These are phyloP conservation scores for Trichoderma asperellum DNA, from an alignment of 2,329 filamentous ascomycete genomes.

Conservation along the genomic window DNA sequence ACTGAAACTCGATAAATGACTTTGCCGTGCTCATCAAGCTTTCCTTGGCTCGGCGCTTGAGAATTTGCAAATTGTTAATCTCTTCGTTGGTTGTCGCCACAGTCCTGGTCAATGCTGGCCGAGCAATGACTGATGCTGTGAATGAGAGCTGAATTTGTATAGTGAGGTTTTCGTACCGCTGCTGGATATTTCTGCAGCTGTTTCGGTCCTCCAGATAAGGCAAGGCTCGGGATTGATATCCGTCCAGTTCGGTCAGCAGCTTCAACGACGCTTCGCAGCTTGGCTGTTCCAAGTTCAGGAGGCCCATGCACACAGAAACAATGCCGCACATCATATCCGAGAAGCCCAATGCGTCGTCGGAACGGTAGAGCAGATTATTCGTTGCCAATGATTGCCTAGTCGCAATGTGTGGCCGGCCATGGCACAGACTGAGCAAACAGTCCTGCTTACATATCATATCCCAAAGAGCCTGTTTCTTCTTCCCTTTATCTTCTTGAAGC, in stretches of 20 bases:
- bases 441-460: constrained; percentile 20
- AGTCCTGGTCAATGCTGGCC: constrained; percentile 5
- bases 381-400: constrained; percentile 5
- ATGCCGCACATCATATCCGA: constrained; percentile 1
- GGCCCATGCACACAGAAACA: not conserved
- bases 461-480: constrained; percentile 14
- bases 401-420: constrained; percentile 20
- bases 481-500: not conserved
- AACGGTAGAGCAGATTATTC: not conserved
- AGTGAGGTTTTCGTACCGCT: constrained; percentile 17
- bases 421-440: constrained; percentile 20
- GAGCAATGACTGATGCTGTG: constrained; percentile 3
- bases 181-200: constrained; percentile 19
- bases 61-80: not conserved
- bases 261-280: constrained; percentile 1
- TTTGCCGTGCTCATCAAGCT: constrained; percentile 19
- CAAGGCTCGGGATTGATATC: constrained; percentile 9
- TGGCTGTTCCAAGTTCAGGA: constrained; percentile 5
- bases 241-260: constrained; percentile 17
- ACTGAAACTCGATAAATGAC: constrained; percentile 24
- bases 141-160: constrained; percentile 18
- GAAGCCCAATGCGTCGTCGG: not conserved
- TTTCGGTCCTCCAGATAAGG: constrained; percentile 7
- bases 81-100: not conserved
- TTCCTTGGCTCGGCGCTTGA: constrained; percentile 18